phyloP scores from a whole-genome alignment of 2,329 filamentous ascomycete genomes.

The Balansia obtecta region DNA sequence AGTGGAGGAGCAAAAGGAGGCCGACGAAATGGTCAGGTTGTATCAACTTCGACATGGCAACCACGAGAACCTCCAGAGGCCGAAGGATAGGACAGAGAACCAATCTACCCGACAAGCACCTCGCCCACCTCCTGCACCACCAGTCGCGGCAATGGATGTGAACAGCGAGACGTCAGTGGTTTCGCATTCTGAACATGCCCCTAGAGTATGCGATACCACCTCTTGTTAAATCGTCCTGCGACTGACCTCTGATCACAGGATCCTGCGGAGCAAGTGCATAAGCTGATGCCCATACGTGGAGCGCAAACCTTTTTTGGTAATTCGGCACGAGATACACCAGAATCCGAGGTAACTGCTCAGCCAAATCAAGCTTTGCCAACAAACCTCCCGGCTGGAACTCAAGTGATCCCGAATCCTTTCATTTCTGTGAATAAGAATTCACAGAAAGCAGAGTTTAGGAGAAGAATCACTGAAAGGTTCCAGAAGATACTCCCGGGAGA shows the following conservation, averaged over 20 bases:
- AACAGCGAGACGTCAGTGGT: neutral
- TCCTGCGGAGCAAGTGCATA: slow-evolving; percentile 3
- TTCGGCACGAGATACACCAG: neutral
- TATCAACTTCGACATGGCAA: slow-evolving; percentile 21
- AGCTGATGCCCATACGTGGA: slow-evolving; percentile 21
- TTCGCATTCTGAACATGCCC: neutral
- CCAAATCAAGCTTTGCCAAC: neutral
- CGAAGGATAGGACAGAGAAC: slow-evolving; percentile 7
- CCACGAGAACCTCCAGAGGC: slow-evolving; percentile 18
- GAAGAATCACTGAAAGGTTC: slow-evolving; percentile 6
- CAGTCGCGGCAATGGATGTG: neutral
- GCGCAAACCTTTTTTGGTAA: slow-evolving; percentile 25
- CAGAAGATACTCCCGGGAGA: neutral
- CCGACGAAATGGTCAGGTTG: slow-evolving; percentile 27
- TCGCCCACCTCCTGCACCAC: neutral
- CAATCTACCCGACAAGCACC: neutral
- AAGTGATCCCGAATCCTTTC: slow-evolving; percentile 1
- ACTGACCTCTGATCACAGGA: neutral
- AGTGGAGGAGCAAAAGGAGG: slow-evolving; percentile 45
- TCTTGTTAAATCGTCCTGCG: no score
- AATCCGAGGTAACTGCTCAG: neutral
- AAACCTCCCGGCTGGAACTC: neutral
- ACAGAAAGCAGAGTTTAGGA: slow-evolving; percentile 16
- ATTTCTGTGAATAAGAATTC: slow-evolving; percentile 3
- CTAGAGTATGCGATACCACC: neutral